Percentiles rank a stretch among this genome's conserved stretches.
These are phyloP conservation scores for Solanum chmielewskii DNA, from an alignment of 257 asterid genomes.

Conservation along the genomic window DNA sequence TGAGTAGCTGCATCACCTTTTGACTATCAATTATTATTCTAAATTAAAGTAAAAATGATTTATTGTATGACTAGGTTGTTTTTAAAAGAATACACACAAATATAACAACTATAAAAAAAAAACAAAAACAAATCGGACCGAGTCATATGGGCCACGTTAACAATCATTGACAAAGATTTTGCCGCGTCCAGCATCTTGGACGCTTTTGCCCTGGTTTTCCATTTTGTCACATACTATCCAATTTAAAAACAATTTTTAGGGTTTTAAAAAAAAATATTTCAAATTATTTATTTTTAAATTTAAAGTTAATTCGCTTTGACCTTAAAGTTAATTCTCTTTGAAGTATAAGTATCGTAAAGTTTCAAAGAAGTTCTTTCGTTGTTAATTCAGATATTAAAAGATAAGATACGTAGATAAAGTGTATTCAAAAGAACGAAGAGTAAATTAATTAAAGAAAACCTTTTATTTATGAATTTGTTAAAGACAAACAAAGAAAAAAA, in stretches of 20 bases:
- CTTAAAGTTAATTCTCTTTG: too few relatives aligned
- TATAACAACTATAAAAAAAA: not conserved
- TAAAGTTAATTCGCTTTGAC: too few relatives aligned
- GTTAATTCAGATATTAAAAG: too few relatives aligned
- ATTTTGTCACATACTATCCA: not conserved
- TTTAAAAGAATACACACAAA: not conserved
- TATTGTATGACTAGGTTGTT: not conserved
- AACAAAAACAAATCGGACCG: not conserved
- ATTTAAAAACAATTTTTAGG: not conserved
- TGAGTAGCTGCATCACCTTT: not conserved
- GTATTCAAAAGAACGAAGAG: too few relatives aligned
- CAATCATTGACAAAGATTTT: not conserved
- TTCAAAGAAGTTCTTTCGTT: too few relatives aligned
- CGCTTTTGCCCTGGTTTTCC: not conserved
- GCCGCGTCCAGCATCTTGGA: not conserved
- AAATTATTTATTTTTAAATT: too few relatives aligned
- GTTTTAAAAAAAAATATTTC: not conserved
- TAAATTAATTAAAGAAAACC: not conserved
- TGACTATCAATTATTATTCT: not conserved
- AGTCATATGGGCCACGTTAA: not conserved
- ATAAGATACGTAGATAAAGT: not conserved
- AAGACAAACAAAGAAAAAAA: too few relatives aligned
- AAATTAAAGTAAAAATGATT: not conserved
- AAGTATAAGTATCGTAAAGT: not conserved
- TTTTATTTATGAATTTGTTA: not conserved